Evolutionary conservation across 2,329 filamentous ascomycete species (phyloP), one percentile per base, ranked within the genome.

Genomic region (Penicillium italicum): DNA sequence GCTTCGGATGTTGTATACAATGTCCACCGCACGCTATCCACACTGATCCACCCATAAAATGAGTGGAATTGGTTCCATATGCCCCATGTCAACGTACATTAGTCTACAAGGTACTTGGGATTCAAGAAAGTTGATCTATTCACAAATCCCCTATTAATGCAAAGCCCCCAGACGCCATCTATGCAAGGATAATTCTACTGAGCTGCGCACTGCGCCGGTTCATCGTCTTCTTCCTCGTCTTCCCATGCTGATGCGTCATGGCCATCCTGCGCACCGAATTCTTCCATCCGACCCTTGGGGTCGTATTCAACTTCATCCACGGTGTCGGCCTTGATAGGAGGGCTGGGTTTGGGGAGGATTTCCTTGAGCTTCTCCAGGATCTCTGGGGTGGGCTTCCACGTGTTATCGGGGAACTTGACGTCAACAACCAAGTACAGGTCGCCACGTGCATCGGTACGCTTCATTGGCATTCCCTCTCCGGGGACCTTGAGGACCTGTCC

Each of bases 391-490:
- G 83, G 79, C 36, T 92, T 79, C 91, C 91, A 97, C 26, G 86
- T 89, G 66, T 93, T 86, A 65, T 92, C 85, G 2, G 94, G 94
- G 78, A 97, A 97, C 52, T 90, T 83, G 60, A 99, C 83, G 66
- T 94, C 87, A 61, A 97, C 87, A 36, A 89, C 78, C 40, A 99
- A 80, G 74, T 93, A 99, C 18, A 99, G 78, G 68, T 97, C 91
- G 41, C 94, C 94, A 70, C 85, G 91, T 5, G 78, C 69, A 37
- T 99, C 94, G 60, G 87, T 90, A 55, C 87, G 86, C 81, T 97
- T 97, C 65, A 87, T 75, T 2, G 94, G 94, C 94, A 99, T 99
- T 57, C 94, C 94, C 77, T 99, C 94, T 26, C 91, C 91, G 2
- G 81, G 75, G 1, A 99, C 79, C 78, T 91, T 96, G 65, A 99